Evolutionary conservation across 331 rosid genomes (phyloP).

Genomic region (Quercus lobata): DNA sequence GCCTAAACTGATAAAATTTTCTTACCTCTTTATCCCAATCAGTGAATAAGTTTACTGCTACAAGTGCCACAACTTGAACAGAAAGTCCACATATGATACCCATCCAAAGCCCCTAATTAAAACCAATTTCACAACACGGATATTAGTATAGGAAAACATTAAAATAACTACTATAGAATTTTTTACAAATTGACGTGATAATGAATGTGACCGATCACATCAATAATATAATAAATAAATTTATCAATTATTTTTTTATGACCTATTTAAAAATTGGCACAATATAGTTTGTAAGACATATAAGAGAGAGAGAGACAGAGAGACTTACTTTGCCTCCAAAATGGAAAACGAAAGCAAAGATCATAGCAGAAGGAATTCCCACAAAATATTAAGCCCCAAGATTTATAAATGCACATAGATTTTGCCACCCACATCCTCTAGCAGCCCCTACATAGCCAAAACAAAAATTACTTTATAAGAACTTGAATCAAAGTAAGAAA

Average conservation of each 20-base stretch:
- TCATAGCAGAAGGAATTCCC: constrained; percentile 51
- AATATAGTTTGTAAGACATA: no score
- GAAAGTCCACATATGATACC: constrained; percentile 54
- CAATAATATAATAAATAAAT: no score
- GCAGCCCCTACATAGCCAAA: constrained; percentile 43
- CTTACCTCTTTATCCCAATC: constrained; percentile 48
- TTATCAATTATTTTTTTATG: no score
- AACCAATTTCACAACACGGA: not conserved
- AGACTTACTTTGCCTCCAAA: constrained; percentile 49
- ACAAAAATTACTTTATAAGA: not conserved
- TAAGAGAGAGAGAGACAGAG: not conserved
- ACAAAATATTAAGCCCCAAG: constrained; percentile 62
- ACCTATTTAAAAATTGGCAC: no score
- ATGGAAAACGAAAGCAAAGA: constrained; percentile 46
- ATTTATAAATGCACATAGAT: constrained; percentile 52
- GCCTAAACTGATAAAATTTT: not conserved
- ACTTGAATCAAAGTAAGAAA: not conserved
- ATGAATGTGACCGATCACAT: no score
- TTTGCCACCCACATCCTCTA: constrained; percentile 79
- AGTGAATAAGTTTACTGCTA: constrained; percentile 27
- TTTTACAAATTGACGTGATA: no score
- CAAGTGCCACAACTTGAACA: constrained; percentile 42
- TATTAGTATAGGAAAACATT: not conserved
- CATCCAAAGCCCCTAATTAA: constrained; percentile 58
- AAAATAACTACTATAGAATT: no score